Evolutionary conservation across 2,329 filamentous ascomycete genomes (phyloP).

Genomic region (Penicillium occitanis): DNA sequence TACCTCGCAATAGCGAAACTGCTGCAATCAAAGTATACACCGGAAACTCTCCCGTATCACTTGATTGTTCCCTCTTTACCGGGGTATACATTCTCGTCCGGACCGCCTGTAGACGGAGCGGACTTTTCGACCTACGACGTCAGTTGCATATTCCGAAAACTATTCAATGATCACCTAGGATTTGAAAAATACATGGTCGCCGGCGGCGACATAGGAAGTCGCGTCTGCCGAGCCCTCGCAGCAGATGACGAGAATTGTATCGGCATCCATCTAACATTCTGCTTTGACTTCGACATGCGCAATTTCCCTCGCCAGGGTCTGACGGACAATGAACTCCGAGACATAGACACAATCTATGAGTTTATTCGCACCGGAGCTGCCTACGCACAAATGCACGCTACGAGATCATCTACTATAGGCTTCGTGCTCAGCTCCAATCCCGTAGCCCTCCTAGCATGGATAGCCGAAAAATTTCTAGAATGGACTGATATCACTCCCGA

Average conservation of each 20-base stretch:
- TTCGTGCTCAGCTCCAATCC: conserved; percentile 15
- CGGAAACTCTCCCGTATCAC: conserved; percentile 56
- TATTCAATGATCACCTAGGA: conserved; percentile 53
- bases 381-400: conserved; percentile 15
- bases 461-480: conserved; percentile 40
- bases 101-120: conserved; percentile 44
- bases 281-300: conserved; percentile 11
- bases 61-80: conserved; percentile 57
- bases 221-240: conserved; percentile 47
- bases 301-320: conserved; percentile 3
- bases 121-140: conserved; percentile 45
- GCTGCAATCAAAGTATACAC: conserved; percentile 50
- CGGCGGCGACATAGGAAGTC: conserved; percentile 58
- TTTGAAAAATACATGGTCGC: conserved; percentile 56
- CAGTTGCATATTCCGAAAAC: conserved; percentile 49
- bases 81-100: conserved; percentile 51
- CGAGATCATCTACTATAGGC: conserved; percentile 12
- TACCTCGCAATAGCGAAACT: conserved; percentile 54
- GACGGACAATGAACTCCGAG: neutral
- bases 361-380: conserved; percentile 7
- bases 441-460: conserved; percentile 17
- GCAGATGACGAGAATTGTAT: conserved; percentile 49
- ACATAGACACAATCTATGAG: neutral
- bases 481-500: conserved; percentile 38
- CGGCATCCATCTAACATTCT: conserved; percentile 38